Conservation (phyloP, 768 basidiomycete species). For the Kwoniella newhampshirensis region DNA sequence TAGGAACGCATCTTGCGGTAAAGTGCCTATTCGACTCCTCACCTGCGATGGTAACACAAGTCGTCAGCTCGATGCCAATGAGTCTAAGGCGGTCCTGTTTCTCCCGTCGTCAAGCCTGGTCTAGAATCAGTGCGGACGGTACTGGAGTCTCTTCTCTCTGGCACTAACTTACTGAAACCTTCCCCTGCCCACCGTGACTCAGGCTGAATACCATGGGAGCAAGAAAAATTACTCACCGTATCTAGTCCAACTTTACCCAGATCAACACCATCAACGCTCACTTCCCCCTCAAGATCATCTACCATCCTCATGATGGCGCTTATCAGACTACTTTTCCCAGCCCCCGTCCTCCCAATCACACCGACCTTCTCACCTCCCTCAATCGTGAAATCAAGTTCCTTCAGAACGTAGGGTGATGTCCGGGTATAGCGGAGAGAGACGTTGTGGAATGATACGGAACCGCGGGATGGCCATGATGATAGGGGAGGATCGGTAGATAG, state of each 20-base stretch:
- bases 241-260: slow-evolving; percentile 60
- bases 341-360: slow-evolving; percentile 71
- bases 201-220: no score
- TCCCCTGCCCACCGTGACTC: no score
- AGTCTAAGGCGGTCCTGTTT: no score
- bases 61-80: not conserved
- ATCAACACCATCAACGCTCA: slow-evolving; percentile 58
- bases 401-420: slow-evolving; percentile 66
- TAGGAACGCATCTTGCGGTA: slow-evolving; percentile 70
- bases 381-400: slow-evolving; percentile 68
- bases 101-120: no score
- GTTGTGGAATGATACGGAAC: slow-evolving; percentile 2
- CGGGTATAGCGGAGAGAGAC: slow-evolving; percentile 11
- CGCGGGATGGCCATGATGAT: slow-evolving; percentile 1
- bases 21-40: slow-evolving; percentile 62
- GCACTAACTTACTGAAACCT: no score
- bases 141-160: no score
- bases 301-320: slow-evolving; percentile 62
- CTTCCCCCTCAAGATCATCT: slow-evolving; percentile 65
- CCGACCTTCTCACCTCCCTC: slow-evolving; percentile 77
- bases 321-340: slow-evolving; percentile 54
- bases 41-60: slow-evolving; percentile 43
- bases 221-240: slow-evolving; percentile 38
- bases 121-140: no score
- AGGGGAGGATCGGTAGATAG: slow-evolving; percentile 2